Conservation (phyloP, 371 early-diverging fungal species). For the Mucor irregularis region DNA sequence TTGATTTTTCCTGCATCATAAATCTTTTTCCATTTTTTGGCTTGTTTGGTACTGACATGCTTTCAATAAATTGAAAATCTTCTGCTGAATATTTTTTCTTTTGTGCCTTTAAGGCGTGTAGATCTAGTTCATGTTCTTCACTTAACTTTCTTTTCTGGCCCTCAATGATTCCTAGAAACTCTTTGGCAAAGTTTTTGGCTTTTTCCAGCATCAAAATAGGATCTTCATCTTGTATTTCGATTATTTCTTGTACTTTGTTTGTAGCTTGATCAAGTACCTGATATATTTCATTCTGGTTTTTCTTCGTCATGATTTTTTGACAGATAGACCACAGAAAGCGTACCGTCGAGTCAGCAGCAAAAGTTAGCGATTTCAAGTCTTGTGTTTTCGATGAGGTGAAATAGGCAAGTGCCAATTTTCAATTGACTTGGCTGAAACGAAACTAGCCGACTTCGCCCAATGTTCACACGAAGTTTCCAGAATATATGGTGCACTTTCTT, state of each 20-base stretch:
- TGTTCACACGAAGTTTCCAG: conserved; percentile 11
- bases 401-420: conserved; percentile 12
- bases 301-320: conserved; percentile 1
- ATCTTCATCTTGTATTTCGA: conserved; percentile 7
- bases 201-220: conserved; percentile 7
- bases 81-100: conserved; percentile 2
- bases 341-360: conserved; percentile 8
- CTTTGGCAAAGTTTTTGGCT: conserved; percentile 7
- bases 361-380: conserved; percentile 9
- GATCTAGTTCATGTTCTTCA: conserved; percentile 2
- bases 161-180: conserved; percentile 8
- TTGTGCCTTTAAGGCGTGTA: not conserved
- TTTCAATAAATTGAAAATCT: conserved; percentile 4
- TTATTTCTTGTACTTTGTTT: conserved; percentile 8
- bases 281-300: conserved; percentile 1
- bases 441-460: conserved; percentile 11
- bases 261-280: conserved; percentile 6
- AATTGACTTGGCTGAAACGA: conserved; percentile 15
- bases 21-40: not conserved
- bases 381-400: conserved; percentile 9
- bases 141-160: conserved; percentile 13
- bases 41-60: conserved; percentile 2
- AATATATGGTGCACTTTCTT: conserved; percentile 14
- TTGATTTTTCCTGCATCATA: not conserved
- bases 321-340: conserved; percentile 10